Evolutionary conservation across 345 rosid genomes (phyloP).

Genomic region (Zanthoxylum bungeanum): DNA sequence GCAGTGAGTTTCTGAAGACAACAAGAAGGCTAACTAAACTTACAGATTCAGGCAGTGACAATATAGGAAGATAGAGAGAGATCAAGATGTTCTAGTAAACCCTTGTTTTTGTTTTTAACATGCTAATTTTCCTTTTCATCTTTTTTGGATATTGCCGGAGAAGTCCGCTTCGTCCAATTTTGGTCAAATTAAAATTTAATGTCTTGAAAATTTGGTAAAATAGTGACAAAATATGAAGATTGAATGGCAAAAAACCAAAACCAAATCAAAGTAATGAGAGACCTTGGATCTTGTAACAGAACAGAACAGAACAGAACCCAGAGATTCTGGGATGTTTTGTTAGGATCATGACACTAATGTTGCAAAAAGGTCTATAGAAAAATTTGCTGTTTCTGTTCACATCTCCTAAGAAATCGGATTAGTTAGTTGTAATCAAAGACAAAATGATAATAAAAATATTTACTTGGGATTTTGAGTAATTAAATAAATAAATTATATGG

Average conservation of each 20-base stretch:
- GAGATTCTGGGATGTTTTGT: conserved; percentile 21
- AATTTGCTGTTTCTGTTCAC: neutral
- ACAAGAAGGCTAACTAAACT: conserved; percentile 79
- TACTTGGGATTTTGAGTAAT: conserved; percentile 34
- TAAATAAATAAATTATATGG: neutral
- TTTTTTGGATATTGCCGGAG: conserved; percentile 14
- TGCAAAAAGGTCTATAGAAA: neutral
- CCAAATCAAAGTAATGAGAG: neutral
- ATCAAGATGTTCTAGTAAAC: conserved; percentile 6
- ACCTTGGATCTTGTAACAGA: conserved; percentile 3
- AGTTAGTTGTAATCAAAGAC: neutral
- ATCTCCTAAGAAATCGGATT: neutral
- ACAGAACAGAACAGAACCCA: neutral
- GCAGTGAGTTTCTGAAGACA: conserved; percentile 84
- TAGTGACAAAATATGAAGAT: neutral
- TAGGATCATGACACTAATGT: conserved; percentile 10
- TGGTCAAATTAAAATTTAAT: conserved; percentile 5
- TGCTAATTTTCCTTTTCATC: neutral
- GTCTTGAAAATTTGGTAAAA: neutral
- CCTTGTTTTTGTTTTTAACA: neutral
- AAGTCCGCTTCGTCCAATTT: conserved; percentile 22
- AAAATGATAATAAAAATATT: too few relatives aligned
- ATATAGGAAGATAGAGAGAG: conserved; percentile 46
- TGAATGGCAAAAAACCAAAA: neutral
- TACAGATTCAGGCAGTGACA: conserved; percentile 63